Conservation (phyloP, 2,329 filamentous ascomycete genomes). For the Epichloe elymi region DNA sequence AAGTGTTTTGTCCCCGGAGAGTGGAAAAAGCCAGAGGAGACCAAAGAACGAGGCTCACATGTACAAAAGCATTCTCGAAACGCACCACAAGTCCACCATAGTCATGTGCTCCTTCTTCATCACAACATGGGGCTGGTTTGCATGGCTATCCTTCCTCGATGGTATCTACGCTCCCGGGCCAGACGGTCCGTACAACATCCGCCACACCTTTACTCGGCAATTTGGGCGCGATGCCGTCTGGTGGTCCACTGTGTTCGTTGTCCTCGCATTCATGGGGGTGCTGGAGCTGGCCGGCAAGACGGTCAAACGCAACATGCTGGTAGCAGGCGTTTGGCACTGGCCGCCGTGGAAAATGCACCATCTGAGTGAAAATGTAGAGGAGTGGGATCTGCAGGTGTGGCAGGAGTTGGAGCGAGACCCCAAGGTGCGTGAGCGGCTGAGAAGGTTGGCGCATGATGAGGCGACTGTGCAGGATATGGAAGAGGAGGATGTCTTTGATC, state of each 20-base stretch:
- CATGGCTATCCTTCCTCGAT: constrained; percentile 63
- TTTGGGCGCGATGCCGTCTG: constrained; percentile 59
- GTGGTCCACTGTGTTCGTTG: constrained; percentile 60
- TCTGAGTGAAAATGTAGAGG: constrained; percentile 26
- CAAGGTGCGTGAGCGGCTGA: constrained; percentile 27
- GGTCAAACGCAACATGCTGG: constrained; percentile 30
- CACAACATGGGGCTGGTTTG: constrained; percentile 53
- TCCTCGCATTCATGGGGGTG: constrained; percentile 44
- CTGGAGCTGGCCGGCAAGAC: constrained; percentile 51
- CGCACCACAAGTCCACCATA: constrained; percentile 59
- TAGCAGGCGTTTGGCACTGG: constrained; percentile 34
- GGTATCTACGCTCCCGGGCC: constrained; percentile 40
- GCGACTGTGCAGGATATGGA: constrained; percentile 13
- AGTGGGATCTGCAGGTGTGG: constrained; percentile 43
- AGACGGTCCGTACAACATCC: constrained; percentile 51
- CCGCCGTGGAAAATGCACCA: constrained; percentile 26
- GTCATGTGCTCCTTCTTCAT: constrained; percentile 45
- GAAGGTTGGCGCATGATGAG: constrained; percentile 25
- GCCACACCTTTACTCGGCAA: constrained; percentile 47
- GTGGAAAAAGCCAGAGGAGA: background rate
- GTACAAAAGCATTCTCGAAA: constrained; percentile 49
- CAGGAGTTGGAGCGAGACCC: constrained; percentile 44
- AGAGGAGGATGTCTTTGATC: constrained; percentile 8
- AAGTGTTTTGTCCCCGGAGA: constrained; percentile 20
- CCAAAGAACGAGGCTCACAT: background rate